Base-by-base conservation (phyloP, 2,329 filamentous ascomycete genomes). In the Penicillium crustosum region DNA sequence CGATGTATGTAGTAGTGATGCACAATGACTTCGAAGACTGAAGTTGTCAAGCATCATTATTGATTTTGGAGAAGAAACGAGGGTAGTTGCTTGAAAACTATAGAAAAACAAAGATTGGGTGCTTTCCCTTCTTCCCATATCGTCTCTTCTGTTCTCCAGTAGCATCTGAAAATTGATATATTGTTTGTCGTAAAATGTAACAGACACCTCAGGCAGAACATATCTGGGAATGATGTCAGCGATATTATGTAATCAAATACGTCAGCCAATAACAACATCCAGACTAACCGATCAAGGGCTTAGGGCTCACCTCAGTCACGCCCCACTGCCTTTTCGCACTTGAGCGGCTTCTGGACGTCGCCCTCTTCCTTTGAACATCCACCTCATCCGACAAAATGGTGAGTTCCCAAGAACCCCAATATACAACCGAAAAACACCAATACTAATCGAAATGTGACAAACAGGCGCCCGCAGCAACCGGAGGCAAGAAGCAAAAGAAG, bases 401-500 rank as follows among this genome's bases (percentile, higher is more conserved):
- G 61, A 65, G 64, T 56, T 50, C 54, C 48, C 36, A 55, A 63
- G 57, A n/a, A 31, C 55, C 57, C 39, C 47, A 29, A 39, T 36
- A 27, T 50, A 45, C 44, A 42, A 19, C 23, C 47, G 15, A 5
- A 44, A 49, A 19, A 52, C 48, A 43, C 5, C 55, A 35, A 58
- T 43, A 57, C 31, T 48, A 53, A 60, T 59, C 61, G 63, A 61
- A 31, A 66, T 61, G 61, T 41, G 53, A 54, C 21, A 21, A 53
- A 67, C 58, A 80, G 77, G 78, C 78, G 61, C 77, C 78, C 69
- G 74, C 78, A 79, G 76, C 75, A 76, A 66, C 75, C 70, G 77
- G 75, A 67, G 77, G 76, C 73, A 79, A 80, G 75, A 80, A 81
- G 73, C 78, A 81, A 67, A 81, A 81, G 78, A 82, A 82, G 79